phyloP scores from a whole-genome alignment of 257 asterid genomes.

The Lycium ferocissimum region DNA sequence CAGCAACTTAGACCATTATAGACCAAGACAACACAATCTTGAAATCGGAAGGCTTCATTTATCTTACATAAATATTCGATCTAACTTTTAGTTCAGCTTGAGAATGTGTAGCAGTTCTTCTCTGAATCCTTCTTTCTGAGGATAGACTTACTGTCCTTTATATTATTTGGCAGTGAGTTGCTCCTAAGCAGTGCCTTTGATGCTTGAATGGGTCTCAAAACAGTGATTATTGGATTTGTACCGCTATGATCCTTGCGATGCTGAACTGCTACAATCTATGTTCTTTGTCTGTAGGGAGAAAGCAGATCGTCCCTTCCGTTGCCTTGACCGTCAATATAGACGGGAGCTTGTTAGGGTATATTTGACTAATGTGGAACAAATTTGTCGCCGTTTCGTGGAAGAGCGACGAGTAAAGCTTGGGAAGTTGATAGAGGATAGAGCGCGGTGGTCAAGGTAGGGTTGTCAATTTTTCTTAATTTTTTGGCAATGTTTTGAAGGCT shows the following conservation, averaged over 20 bases:
- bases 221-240: slow-evolving; percentile 20
- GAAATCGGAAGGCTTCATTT: background rate
- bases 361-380: slow-evolving; percentile 47
- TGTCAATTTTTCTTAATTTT: background rate
- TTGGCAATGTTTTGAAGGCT: background rate
- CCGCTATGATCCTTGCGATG: background rate
- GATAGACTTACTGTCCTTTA: background rate
- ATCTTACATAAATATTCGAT: background rate
- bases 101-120: background rate
- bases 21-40: background rate
- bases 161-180: background rate
- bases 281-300: slow-evolving; percentile 62
- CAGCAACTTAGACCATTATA: background rate
- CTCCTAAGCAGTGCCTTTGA: slow-evolving; percentile 9
- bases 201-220: slow-evolving; percentile 15
- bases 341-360: slow-evolving; percentile 73
- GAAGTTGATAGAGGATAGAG: slow-evolving; percentile 48
- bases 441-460: slow-evolving; percentile 49
- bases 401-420: slow-evolving; percentile 43
- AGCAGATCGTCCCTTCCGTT: slow-evolving; percentile 73
- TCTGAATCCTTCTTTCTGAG: slow-evolving; percentile 20
- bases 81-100: background rate
- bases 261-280: background rate
- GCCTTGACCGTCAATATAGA: slow-evolving; percentile 75
- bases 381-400: slow-evolving; percentile 45